These are phyloP conservation scores for Colletotrichum cordylinicola DNA, from an alignment of 2,329 filamentous ascomycete genomes.

Conservation along the genomic window DNA sequence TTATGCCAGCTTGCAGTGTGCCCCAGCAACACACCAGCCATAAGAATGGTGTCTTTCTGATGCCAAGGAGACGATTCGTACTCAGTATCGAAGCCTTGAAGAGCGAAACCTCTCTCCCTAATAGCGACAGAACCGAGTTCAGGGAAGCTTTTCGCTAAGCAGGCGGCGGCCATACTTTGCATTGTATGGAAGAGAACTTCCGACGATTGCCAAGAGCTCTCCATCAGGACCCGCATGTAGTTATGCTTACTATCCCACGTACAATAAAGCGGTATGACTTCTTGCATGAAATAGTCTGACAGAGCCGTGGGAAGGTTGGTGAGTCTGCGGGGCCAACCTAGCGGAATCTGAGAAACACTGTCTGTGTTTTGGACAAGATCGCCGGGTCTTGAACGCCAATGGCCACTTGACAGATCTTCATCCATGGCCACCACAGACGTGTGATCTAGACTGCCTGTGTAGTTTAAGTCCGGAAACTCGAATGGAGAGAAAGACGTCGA, in stretches of 20 bases:
- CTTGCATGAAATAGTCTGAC: not conserved
- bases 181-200: not conserved
- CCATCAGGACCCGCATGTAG: not conserved
- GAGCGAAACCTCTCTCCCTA: not conserved
- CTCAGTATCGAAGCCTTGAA: not conserved
- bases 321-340: not conserved
- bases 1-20: not conserved
- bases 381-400: rapidly evolving
- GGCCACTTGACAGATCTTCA: rapidly evolving
- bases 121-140: not conserved
- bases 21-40: not conserved
- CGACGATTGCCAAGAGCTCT: not conserved
- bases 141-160: not conserved
- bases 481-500: not conserved
- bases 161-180: not conserved
- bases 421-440: not conserved
- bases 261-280: not conserved
- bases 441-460: not conserved
- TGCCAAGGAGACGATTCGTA: not conserved
- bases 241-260: not conserved
- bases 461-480: not conserved
- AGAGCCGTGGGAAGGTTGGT: not conserved
- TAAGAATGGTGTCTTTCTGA: not conserved
- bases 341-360: not conserved
- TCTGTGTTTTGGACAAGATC: not conserved